A percentile compares a stretch with the other conserved stretches of the same genome.
phyloP scores from a whole-genome alignment of 2,329 filamentous ascomycete genomes.

The Clarireedia hainanense region DNA sequence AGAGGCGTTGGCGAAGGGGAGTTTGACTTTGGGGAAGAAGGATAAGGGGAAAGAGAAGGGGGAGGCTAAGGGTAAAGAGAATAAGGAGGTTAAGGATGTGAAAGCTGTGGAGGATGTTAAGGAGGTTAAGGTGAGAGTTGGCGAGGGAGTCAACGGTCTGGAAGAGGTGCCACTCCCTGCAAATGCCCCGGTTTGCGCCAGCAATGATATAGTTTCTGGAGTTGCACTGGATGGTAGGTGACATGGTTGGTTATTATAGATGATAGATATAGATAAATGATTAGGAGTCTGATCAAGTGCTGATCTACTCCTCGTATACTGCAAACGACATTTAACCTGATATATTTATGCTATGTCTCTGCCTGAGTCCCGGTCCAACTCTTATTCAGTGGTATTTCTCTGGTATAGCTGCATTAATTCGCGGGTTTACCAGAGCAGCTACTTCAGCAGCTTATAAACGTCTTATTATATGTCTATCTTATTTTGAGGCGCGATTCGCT shows the following conservation, averaged over 20 bases:
- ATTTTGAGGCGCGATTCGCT: too few species aligned
- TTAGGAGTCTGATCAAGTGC: not conserved
- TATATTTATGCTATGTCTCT: too few species aligned
- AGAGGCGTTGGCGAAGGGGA: conserved; percentile 78
- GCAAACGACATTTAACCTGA: too few species aligned
- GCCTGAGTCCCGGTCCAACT: too few species aligned
- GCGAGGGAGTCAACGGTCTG: not conserved
- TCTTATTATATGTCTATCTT: too few species aligned
- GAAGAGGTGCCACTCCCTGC: conserved; percentile 21
- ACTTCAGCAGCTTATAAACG: too few species aligned
- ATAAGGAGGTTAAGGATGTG: conserved; percentile 12
- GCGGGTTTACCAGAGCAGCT: too few species aligned
- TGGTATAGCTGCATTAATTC: too few species aligned
- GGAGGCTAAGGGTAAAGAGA: conserved; percentile 49
- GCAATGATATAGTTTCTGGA: not conserved
- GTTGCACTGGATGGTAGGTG: not conserved
- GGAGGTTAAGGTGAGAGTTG: not conserved
- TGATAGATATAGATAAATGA: not conserved
- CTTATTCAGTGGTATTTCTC: too few species aligned
- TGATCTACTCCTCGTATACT: not conserved
- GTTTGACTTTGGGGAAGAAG: conserved; percentile 68
- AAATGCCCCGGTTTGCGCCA: conserved; percentile 21
- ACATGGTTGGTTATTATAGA: not conserved
- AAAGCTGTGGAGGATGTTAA: not conserved
- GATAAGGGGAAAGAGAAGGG: conserved; percentile 46